These are phyloP conservation scores for Cinnamomum micranthum DNA, from an alignment of 164 flowering plant genomes.

Conservation along the genomic window DNA sequence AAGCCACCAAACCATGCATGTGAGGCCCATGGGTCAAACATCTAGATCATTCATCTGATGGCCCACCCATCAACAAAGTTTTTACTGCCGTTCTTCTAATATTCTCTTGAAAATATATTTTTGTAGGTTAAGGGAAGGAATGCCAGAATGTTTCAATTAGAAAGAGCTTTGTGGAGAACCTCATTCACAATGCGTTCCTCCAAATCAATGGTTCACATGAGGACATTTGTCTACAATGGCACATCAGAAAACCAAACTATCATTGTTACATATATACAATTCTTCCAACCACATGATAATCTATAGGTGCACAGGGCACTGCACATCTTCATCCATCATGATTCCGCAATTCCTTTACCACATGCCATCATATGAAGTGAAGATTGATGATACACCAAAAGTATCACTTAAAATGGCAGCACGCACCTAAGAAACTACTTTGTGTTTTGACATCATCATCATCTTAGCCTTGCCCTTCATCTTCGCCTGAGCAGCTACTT, in stretches of 20 bases:
- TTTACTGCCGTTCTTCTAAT: neutral
- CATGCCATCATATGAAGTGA: too few relatives aligned
- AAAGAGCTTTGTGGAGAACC: neutral
- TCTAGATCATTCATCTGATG: neutral
- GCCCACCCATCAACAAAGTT: neutral
- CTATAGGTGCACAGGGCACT: neutral
- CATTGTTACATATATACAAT: too few relatives aligned
- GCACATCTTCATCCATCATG: neutral
- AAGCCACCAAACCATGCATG: neutral
- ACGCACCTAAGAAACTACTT: too few relatives aligned
- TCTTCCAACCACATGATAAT: too few relatives aligned
- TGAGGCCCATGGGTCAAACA: neutral
- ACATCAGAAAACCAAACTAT: neutral
- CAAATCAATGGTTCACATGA: neutral
- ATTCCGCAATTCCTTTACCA: too few relatives aligned
- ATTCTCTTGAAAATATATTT: neutral
- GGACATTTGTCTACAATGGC: neutral
- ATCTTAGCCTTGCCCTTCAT: too few relatives aligned
- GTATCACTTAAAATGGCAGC: too few relatives aligned
- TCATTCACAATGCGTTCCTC: neutral
- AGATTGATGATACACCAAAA: too few relatives aligned
- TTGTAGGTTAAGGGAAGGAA: neutral
- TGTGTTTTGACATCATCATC: too few relatives aligned
- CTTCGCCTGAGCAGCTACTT: too few relatives aligned
- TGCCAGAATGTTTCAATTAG: neutral